Evolutionary conservation across 2,329 filamentous ascomycete genomes (phyloP).

Genomic region (Cercospora zeae-maydis): DNA sequence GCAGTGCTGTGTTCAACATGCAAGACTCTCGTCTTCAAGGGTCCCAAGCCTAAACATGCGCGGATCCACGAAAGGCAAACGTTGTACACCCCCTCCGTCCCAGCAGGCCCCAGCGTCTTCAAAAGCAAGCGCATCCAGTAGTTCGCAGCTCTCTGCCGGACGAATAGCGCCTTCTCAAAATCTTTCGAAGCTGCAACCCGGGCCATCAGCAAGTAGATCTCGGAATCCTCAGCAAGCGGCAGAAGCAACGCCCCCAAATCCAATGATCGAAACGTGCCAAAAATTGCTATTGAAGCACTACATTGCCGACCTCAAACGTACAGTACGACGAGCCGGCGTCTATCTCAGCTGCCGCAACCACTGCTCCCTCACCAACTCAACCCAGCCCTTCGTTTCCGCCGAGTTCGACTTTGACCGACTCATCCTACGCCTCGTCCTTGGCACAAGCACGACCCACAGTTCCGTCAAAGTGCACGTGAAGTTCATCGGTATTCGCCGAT

Average conservation of each 20-base stretch:
- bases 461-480: background rate
- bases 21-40: background rate
- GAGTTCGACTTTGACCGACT: background rate
- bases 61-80: background rate
- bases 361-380: background rate
- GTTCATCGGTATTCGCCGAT: background rate
- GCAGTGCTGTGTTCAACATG: background rate
- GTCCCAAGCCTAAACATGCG: background rate
- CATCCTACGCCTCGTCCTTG: background rate
- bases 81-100: background rate
- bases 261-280: background rate
- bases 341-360: background rate
- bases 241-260: background rate
- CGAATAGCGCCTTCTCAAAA: too few relatives aligned
- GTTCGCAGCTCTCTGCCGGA: too few relatives aligned
- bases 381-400: background rate
- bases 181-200: background rate
- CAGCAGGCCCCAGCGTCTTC: background rate
- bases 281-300: constrained; percentile 1
- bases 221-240: too few relatives aligned
- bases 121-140: background rate
- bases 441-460: background rate
- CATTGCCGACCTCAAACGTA: background rate
- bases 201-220: background rate
- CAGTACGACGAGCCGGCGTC: background rate